Base-by-base conservation (phyloP, 768 basidiomycete species). In the Russula sp. region DNA sequence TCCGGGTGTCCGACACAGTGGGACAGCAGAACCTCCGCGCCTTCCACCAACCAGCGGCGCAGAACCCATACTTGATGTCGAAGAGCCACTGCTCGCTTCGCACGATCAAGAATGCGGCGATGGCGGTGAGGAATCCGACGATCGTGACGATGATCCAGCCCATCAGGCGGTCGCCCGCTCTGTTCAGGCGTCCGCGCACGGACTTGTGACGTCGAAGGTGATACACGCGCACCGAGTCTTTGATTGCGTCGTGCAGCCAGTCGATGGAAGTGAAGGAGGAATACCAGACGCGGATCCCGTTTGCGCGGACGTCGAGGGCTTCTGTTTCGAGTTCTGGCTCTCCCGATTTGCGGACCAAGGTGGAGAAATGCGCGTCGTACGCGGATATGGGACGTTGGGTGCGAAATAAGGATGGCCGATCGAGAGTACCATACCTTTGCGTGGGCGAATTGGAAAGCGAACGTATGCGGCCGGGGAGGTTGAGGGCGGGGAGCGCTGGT, bases 231-330 rank as follows among this genome's bases (percentile, higher is more conserved):
- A 83, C 82, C 0, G 93, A 92, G 70, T 96, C 93, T 73, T 97
- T 95, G 77, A 98, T 92, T 43, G 91, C 83, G 75, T 98, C 96
- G 69, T 98, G 96, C 57, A 98, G 77, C 96, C 95, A 98, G 73
- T 98, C 94, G 59, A 96, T 88, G 20, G 90, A 93, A 0, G 90
- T 86, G 75, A 86, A 96, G 3, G 89, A 90, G 11, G 88, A 85
- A 72, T 93, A 93, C 91, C 87, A 90, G n/a, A 93, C 90, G 32
- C 92, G 87, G 59, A 92, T 85, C 39, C 94, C 94, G 67, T 96
- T 96, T 52, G 84, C 83, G 69, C 83, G 85, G 36, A 59, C 58
- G 25, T 29, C 25, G 52, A 45, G 57, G 11, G 83, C 78, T 59
- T 84, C 86, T 18, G 79, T 71, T 48, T 81, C 83, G 18, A 77